These are phyloP conservation scores for Heterococcus sp. DNA, from an alignment of 108 stramenopile species.

Conservation along the genomic window DNA sequence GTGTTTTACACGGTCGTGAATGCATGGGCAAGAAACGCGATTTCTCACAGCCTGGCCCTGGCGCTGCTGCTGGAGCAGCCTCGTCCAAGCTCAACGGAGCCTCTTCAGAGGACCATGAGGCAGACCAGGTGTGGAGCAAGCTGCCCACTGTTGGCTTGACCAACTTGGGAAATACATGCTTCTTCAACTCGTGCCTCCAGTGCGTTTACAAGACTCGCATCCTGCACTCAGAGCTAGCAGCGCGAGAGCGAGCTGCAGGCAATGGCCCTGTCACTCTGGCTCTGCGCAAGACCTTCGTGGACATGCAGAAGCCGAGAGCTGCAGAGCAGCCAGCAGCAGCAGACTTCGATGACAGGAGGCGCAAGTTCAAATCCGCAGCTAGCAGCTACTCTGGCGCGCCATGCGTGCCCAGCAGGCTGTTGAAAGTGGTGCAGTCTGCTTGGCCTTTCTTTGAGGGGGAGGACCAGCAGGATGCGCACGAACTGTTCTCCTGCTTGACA, in stretches of 20 bases:
- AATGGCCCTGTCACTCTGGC: conserved; percentile 23
- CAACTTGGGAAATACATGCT: conserved; percentile 97
- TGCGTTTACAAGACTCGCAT: conserved; percentile 59
- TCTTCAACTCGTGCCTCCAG: conserved; percentile 87
- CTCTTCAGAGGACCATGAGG: no score
- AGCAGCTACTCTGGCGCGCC: neutral
- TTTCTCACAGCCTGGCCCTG: no score
- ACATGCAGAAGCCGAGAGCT: neutral
- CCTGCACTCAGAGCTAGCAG: conserved; percentile 5
- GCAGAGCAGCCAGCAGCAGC: neutral
- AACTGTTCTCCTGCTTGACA: conserved; percentile 21
- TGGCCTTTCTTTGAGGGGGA: conserved; percentile 19
- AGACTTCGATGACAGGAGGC: neutral
- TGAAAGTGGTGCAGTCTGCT: conserved; percentile 16
- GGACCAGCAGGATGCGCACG: conserved; percentile 37
- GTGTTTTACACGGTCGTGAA: no score
- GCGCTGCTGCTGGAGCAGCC: no score
- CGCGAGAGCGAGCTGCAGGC: neutral
- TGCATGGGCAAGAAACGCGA: no score
- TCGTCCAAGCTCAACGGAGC: no score
- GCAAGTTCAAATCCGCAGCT: no score
- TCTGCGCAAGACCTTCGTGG: neutral
- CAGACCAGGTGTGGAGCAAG: no score
- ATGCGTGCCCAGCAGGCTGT: conserved; percentile 11
- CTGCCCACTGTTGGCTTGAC: conserved; percentile 67